Conservation (phyloP, 2,329 filamentous ascomycete species). For the Aspergillus sp. region DNA sequence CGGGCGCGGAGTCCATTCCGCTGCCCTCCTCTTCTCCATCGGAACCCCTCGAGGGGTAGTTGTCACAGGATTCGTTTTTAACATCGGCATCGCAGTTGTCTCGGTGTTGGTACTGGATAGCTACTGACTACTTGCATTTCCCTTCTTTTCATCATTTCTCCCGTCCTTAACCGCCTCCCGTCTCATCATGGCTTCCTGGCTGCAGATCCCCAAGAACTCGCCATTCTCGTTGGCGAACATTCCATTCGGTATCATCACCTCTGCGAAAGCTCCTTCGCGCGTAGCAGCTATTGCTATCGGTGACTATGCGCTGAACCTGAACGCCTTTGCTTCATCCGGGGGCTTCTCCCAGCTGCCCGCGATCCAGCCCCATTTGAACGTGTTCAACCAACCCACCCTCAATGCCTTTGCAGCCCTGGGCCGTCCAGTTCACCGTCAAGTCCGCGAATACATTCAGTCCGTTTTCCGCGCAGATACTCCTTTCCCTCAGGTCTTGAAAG, state of each 20-base stretch:
- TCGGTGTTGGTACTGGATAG: not conserved
- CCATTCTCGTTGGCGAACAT: conserved; percentile 79
- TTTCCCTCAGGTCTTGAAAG: conserved; percentile 62
- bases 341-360: conserved; percentile 62
- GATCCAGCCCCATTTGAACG: conserved; percentile 58
- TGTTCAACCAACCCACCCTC: conserved; percentile 66
- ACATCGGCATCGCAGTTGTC: not conserved
- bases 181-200: conserved; percentile 55
- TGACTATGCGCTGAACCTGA: conserved; percentile 69
- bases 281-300: conserved; percentile 73
- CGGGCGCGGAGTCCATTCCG: not conserved
- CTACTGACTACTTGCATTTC: not conserved
- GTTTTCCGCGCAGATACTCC: conserved; percentile 63
- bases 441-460: conserved; percentile 68
- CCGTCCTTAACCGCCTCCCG: conserved; percentile 1
- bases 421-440: conserved; percentile 65
- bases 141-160: not conserved
- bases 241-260: conserved; percentile 79
- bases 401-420: conserved; percentile 76
- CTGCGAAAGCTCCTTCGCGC: conserved; percentile 55
- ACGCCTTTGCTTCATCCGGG: conserved; percentile 58
- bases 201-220: conserved; percentile 60
- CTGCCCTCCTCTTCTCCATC: not conserved
- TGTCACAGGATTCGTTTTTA: not conserved
- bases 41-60: not conserved